A percentile compares a stretch with the other conserved stretches of the same genome.
These are phyloP conservation scores for Boletus sp. DNA, from an alignment of 768 basidiomycete genomes.

Conservation along the genomic window DNA sequence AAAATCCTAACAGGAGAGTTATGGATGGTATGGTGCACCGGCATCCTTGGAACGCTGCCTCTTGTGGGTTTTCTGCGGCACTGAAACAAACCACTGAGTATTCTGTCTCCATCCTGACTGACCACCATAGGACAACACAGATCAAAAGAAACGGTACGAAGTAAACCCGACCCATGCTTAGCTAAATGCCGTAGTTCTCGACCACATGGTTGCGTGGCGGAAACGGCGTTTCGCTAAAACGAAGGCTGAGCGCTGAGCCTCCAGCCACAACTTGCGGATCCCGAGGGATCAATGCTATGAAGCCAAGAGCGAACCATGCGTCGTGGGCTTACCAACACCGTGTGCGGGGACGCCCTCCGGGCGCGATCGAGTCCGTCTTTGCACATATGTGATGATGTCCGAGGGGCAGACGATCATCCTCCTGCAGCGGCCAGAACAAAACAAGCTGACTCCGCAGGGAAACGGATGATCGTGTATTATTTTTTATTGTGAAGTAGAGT, in stretches of 20 bases:
- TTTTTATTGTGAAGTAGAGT: not conserved
- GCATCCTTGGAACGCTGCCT: not conserved
- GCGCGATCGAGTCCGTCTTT: too few relatives aligned
- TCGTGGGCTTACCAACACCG: not conserved
- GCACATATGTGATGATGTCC: too few relatives aligned
- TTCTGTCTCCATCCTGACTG: not conserved
- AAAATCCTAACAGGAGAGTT: too few relatives aligned
- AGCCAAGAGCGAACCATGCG: not conserved
- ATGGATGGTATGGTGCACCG: not conserved
- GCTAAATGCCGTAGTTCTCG: not conserved
- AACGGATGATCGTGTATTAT: not conserved
- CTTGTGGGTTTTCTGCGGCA: constrained; percentile 1
- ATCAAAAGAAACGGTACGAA: not conserved
- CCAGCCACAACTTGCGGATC: not conserved
- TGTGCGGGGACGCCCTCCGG: too few relatives aligned
- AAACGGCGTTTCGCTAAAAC: not conserved
- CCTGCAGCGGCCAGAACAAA: too few relatives aligned
- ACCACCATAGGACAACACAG: not conserved
- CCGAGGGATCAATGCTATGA: not conserved
- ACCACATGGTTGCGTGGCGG: not conserved
- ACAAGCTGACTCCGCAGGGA: not conserved
- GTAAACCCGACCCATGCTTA: not conserved
- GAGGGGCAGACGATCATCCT: too few relatives aligned
- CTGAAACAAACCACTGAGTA: too few relatives aligned
- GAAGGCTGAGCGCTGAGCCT: too few relatives aligned